Evolutionary conservation across 371 early-diverging fungal genomes (phyloP).

Genomic region (Cokeromyces recurvatus): DNA sequence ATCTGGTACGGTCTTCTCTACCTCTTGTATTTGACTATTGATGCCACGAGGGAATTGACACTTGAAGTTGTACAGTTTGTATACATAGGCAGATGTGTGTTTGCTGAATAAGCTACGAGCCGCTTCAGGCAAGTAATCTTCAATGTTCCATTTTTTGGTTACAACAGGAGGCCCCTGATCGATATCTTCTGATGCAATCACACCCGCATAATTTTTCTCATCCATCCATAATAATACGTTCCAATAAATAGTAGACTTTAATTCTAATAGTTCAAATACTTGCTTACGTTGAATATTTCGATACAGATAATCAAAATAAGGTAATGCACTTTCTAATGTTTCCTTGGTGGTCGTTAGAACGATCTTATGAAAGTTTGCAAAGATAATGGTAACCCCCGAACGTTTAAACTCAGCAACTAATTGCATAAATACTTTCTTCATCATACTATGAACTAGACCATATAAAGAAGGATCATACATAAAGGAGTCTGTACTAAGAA

Average conservation of each 20-base stretch:
- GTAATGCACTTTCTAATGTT: slow-evolving; percentile 63
- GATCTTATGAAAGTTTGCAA: slow-evolving; percentile 77
- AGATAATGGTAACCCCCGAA: slow-evolving; percentile 74
- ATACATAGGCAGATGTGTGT: slow-evolving; percentile 19
- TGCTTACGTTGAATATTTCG: slow-evolving; percentile 67
- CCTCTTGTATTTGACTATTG: slow-evolving; percentile 5
- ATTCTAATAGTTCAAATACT: slow-evolving; percentile 67
- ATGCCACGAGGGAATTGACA: slow-evolving; percentile 10
- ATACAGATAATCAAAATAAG: slow-evolving; percentile 69
- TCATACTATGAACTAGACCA: slow-evolving; percentile 72
- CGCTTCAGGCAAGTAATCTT: slow-evolving; percentile 75
- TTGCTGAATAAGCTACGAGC: slow-evolving; percentile 63
- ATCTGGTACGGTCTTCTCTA: slow-evolving; percentile 7
- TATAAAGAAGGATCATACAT: slow-evolving; percentile 87
- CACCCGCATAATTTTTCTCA: slow-evolving; percentile 82
- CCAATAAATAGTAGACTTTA: slow-evolving; percentile 70
- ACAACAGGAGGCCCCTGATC: slow-evolving; percentile 1
- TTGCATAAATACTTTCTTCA: slow-evolving; percentile 85
- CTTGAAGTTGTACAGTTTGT: slow-evolving; percentile 17
- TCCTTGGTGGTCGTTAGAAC: slow-evolving; percentile 79
- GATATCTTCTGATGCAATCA: slow-evolving; percentile 17
- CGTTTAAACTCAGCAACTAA: slow-evolving; percentile 75
- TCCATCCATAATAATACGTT: slow-evolving; percentile 91
- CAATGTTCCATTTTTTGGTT: slow-evolving; percentile 78
- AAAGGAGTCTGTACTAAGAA: slow-evolving; percentile 67